Base-by-base conservation (phyloP, 331 rosid species). In the Acacia pycnantha region DNA sequence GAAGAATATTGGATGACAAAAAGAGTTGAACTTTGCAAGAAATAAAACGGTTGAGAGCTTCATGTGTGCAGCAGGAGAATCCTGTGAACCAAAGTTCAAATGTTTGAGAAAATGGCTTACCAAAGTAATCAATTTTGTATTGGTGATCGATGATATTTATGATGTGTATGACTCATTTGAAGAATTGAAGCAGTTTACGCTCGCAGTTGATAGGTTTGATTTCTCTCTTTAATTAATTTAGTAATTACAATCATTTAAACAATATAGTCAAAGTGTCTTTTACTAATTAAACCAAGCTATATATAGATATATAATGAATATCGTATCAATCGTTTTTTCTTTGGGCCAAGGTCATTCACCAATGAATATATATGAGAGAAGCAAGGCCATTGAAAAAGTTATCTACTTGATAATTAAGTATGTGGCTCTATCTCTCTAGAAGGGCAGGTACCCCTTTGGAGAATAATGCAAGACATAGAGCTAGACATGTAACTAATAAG, bases 41-140 rank as follows among this genome's bases (percentile, higher is more conserved):
- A 89, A 89, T 47, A 78, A 93, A 73, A 74, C 90, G 79, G 97
- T 88, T 21, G 94, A 92, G 80, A 78, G 91, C 76, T 89, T 90
- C 89, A 77, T 89, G 84, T 92, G 94, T 81, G 73, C 88, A 6
- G 16, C 75, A 66, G 98, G 94, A 4, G 73, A 88, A 48, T 88
- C 87, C 46, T 72, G 3, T 19, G 88, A 89, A 44, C 84, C 90
- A 6, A 69, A 83, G 13, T 73, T 82, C 70, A 83, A 46, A 70
- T 69, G 75, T 15, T 47, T 92, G 0, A 87, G 98, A 77, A 87
- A 83, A 81, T 91, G 86, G 80, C 91, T 94, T 8, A 86, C 95
- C 8, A 94, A 94, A 87, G 86, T 82, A 2, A 54, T 88, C 61
- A 89, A 40, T 78, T 76, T 94, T 5, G 79, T 92, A 2, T 10